Percentiles rank a stretch among this genome's conserved stretches.
Evolutionary conservation across 2,329 filamentous ascomycete genomes (phyloP).

Genomic region (Aureobasidium sp.): DNA sequence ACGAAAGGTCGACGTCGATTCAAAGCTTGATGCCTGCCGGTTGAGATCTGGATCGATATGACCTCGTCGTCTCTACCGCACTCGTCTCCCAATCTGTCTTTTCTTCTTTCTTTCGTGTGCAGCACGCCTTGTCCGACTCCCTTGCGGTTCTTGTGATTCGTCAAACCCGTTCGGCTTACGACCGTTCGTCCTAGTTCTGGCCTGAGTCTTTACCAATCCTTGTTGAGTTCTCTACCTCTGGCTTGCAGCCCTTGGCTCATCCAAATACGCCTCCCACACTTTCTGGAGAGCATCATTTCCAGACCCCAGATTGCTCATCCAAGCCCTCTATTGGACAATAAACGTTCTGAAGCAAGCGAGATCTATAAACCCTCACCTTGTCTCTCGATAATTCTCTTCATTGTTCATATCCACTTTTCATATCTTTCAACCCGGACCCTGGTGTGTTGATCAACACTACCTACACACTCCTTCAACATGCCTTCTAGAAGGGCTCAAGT

Average conservation of each 20-base stretch:
- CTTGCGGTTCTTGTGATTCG: not conserved
- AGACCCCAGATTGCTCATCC: slow-evolving; percentile 12
- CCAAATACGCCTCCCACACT: slow-evolving; percentile 4
- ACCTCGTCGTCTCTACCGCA: not conserved
- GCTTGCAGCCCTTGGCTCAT: slow-evolving; percentile 9
- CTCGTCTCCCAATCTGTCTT: not conserved
- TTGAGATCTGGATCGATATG: slow-evolving; percentile 13
- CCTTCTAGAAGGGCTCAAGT: slow-evolving; percentile 45
- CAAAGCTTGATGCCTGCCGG: slow-evolving; percentile 13
- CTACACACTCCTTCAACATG: slow-evolving; percentile 27
- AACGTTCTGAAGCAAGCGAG: not conserved
- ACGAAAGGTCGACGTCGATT: slow-evolving; percentile 4
- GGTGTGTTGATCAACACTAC: not conserved
- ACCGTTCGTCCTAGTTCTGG: slow-evolving; percentile 9
- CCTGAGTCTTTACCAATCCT: slow-evolving; percentile 1
- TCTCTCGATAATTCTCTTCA: not conserved
- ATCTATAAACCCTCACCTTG: slow-evolving; percentile 8
- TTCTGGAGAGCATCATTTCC: not conserved
- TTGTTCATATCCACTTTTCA: not conserved
- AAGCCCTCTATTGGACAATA: slow-evolving; percentile 8
- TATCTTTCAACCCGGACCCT: not conserved
- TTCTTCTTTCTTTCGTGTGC: not conserved
- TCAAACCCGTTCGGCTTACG: not conserved
- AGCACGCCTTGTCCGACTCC: not conserved
- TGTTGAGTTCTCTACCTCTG: not conserved